Evolutionary conservation across 805 yeast species (phyloP), one percentile per base, ranked within the genome.

Genomic region (Saccharomycopsis sp.): DNA sequence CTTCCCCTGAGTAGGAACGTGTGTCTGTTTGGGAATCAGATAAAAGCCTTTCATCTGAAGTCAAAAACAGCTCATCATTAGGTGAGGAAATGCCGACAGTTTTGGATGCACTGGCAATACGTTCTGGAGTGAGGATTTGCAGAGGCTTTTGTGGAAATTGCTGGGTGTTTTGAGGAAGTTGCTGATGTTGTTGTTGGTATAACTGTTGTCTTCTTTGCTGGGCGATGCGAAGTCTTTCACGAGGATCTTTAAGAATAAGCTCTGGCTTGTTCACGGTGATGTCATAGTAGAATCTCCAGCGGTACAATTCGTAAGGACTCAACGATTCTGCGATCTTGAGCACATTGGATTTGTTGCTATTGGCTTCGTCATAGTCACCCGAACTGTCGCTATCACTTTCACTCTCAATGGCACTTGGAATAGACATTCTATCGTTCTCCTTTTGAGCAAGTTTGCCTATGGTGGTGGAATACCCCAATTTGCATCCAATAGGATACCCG

Each of bases 211-310:
- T 18, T 16, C 16, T 44, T 44, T 16, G 21, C 16, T 44, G 18
- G 21, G 48, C 48, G 8, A 16, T 7, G 21, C 48, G 48, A 8
- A 44, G 21, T 44, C 34, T 24, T 34, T 53, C 51, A 47, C 60
- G 51, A 23, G 61, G 61, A 34, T 58, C 61, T 51, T 52, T 52
- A 2, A 58, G 34, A 14, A 23, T 34, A 8, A 16, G 16, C n/a
- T 51, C 57, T 8, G 61, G 61, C 15, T 54, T 52, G 29, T 18
- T 34, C 15, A 50, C 34, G n/a, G 61, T 58, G 34, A 54, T 12
- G 21, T 48, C 57, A 52, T 54, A 58, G 40, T 58, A 58, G 24
- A 15, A 24, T n/a, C 24, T 21, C 61, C 61, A 58, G 20, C 46
- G 34, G 12, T 44, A 51, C 21, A 44, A 16, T 44, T 44, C 48